Evolutionary conservation across 2,329 filamentous ascomycete genomes (phyloP), one percentile per base, ranked within the genome.

Genomic region (Hypomyces rosellus): DNA sequence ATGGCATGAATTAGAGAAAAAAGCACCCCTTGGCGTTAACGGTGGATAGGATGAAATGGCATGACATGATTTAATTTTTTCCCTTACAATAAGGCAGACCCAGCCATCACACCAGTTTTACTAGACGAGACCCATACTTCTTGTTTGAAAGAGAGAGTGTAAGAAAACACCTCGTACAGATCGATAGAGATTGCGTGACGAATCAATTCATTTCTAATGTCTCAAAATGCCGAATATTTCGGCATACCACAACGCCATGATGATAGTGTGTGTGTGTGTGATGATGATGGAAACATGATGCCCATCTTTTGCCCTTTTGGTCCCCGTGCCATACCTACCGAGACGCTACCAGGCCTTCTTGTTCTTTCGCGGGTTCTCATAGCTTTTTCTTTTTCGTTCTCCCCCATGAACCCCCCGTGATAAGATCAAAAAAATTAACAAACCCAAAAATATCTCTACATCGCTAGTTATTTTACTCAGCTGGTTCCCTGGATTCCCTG

Each of bases 211-310:
- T 62, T 64, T 59, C 60, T 63, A 66, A 60, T 57, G 59, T 62
- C 56, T 61, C 51, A 58, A 60, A 54, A 61, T 60, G 58, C 61
- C 59, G 60, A 60, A 57, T 25, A 39, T 51, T 57, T 61, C 58
- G 61, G 61, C 64, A 58, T 61, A 62, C 67, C 63, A 61, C 66
- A 69, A 68, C 67, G 67, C 67, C 65, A 60, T 63, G 60, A 65
- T 67, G 61, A 58, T 57, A 64, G 59, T 55, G 54, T 48, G 50
- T 46, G 46, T 41, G 46, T 49, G 41, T 30, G 50, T 49, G 36
- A 40, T 20, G 20, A 20, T 49, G 61, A 58, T 61, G 59, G 53
- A 64, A 64, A 65, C 61, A 62, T 58, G 60, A 61, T 63, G 63
- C 61, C 63, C 61, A 59, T 60, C 56, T 57, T 36, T 57, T 57